Percentiles rank a stretch among this genome's conserved stretches.
phyloP scores from a whole-genome alignment of 768 basidiomycete species.

The Auriculariales sp. region DNA sequence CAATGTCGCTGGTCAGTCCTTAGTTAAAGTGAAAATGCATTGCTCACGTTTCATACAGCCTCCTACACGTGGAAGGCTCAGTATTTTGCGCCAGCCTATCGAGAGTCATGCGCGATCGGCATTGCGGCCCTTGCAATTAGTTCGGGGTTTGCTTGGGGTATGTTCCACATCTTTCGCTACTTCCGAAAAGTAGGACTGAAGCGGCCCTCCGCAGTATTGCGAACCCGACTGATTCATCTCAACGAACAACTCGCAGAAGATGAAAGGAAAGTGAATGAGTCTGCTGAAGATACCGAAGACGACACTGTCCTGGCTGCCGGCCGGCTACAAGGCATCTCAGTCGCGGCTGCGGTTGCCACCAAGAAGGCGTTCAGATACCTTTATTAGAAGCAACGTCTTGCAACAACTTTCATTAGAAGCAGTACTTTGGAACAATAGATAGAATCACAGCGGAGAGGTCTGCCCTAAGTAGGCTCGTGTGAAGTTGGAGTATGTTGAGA shows the following conservation, averaged over 20 bases:
- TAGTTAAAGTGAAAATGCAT: too few relatives aligned
- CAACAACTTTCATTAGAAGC: too few relatives aligned
- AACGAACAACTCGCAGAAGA: slow-evolving; percentile 37
- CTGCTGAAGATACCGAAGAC: slow-evolving; percentile 27
- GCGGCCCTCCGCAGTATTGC: slow-evolving; percentile 22
- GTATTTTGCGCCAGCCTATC: not conserved
- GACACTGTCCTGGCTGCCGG: slow-evolving; percentile 44
- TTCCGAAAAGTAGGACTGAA: not conserved
- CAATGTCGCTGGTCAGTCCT: slow-evolving; percentile 3
- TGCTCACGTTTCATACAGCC: not conserved
- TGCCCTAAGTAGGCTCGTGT: too few relatives aligned
- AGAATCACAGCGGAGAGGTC: too few relatives aligned
- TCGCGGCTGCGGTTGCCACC: slow-evolving; percentile 42
- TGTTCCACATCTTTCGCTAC: slow-evolving; percentile 3
- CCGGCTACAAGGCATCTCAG: slow-evolving; percentile 39
- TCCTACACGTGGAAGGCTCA: slow-evolving; percentile 4
- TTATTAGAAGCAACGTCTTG: too few relatives aligned
- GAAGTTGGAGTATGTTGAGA: too few relatives aligned
- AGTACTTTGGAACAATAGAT: too few relatives aligned
- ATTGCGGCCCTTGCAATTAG: slow-evolving; percentile 9
- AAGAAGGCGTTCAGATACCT: slow-evolving; percentile 46
- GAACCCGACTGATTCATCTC: slow-evolving; percentile 28
- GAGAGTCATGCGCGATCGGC: not conserved
- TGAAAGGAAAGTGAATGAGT: slow-evolving; percentile 27
- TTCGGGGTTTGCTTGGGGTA: slow-evolving; percentile 20